Percentiles rank a stretch among this genome's conserved stretches.
Evolutionary conservation across 2,329 filamentous ascomycete species (phyloP).

Genomic region (Trichophyton rubrum): DNA sequence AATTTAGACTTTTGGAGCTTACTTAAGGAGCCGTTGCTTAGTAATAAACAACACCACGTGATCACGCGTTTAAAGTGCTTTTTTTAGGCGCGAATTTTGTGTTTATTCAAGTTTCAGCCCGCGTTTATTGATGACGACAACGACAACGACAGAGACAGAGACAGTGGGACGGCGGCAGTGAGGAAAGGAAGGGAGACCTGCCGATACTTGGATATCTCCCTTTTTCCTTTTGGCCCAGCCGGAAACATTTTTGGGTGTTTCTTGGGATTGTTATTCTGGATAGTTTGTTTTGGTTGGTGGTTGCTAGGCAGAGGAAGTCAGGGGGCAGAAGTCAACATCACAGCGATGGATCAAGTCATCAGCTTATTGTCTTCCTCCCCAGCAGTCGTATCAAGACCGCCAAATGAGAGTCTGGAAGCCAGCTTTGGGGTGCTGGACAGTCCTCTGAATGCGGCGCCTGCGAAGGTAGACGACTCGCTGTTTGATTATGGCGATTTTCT

Average conservation of each 20-base stretch:
- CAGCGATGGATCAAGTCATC: conserved; percentile 29
- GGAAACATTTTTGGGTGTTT: background rate
- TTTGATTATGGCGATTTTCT: conserved; percentile 6
- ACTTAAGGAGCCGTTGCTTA: background rate
- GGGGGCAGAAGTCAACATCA: background rate
- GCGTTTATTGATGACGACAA: background rate
- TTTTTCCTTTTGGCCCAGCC: too few relatives aligned
- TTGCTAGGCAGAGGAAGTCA: background rate
- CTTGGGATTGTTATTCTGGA: background rate
- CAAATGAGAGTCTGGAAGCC: background rate
- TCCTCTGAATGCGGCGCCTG: background rate
- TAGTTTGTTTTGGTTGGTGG: background rate
- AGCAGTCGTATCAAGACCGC: background rate
- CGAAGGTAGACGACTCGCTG: conserved; percentile 8
- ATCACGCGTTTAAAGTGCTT: background rate
- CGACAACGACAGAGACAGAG: background rate
- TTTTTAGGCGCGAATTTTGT: background rate
- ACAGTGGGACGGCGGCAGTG: too few relatives aligned
- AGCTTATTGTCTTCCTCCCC: conserved; percentile 23
- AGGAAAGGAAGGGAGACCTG: too few relatives aligned
- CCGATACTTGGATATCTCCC: too few relatives aligned
- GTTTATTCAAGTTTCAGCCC: background rate
- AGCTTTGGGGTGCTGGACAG: background rate
- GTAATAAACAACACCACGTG: background rate
- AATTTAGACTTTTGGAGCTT: too few relatives aligned